These are phyloP conservation scores for Lipomyces chichibuensis DNA, from an alignment of 805 yeast genomes.

Conservation along the genomic window DNA sequence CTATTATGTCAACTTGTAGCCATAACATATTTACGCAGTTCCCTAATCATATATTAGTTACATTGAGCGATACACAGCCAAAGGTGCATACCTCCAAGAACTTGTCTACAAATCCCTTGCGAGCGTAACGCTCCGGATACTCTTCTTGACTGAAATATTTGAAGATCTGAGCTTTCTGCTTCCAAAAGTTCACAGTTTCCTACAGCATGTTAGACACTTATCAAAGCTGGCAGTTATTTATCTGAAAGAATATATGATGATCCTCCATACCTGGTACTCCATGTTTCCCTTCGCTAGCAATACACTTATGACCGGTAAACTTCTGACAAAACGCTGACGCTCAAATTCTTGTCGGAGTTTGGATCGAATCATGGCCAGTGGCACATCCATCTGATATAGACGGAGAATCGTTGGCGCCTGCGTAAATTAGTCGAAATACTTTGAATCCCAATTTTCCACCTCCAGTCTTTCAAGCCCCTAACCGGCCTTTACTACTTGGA, in stretches of 20 bases:
- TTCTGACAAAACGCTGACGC: conserved; percentile 74
- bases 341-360: conserved; percentile 89
- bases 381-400: conserved; percentile 73
- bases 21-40: conserved; percentile 22
- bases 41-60: conserved; percentile 15
- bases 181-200: conserved; percentile 86
- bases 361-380: conserved; percentile 76
- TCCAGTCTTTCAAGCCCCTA: background rate
- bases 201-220: background rate
- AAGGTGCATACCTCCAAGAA: conserved; percentile 63
- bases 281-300: conserved; percentile 80
- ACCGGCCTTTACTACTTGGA: background rate
- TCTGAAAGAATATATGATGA: background rate
- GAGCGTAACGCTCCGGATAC: conserved; percentile 56
- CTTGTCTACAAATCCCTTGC: conserved; percentile 68
- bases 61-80: background rate
- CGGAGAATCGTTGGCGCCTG: conserved; percentile 62
- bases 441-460: background rate
- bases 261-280: conserved; percentile 66
- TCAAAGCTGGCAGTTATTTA: too few species aligned
- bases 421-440: background rate
- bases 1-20: background rate
- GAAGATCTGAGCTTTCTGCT: conserved; percentile 82
- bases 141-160: conserved; percentile 74
- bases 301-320: conserved; percentile 66